Base-by-base conservation (phyloP, 441 rosid species). In the Croton laevigatus region DNA sequence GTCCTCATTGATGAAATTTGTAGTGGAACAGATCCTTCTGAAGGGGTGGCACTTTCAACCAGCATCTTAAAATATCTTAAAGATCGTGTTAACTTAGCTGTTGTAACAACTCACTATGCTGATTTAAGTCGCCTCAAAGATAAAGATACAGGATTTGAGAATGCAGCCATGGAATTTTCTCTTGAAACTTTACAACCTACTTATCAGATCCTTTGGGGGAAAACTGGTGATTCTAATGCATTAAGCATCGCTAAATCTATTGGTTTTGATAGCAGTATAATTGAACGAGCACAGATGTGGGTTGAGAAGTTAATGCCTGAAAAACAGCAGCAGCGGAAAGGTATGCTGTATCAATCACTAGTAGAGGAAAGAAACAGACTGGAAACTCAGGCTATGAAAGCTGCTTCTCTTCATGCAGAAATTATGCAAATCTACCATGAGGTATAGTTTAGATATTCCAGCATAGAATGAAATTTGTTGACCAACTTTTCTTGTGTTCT, bases 21-120 rank as follows among this genome's bases (percentile, higher is more conserved):
- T 59, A 81, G 97, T 54, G 99, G 99, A 76, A 94, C 97, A 73
- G 99, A 94, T 87, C 99, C 99, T 70, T 81, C 94, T 16, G 97
- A 94, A 84, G 98, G 99, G 17, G 93, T 89, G 73, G 96, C 96
- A 46, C 93, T 94, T 66, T 82, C 98, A 42, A 75, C 96, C 8
- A 82, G 97, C 81, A 89, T 90, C 74, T 86, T 94, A 82, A 81
- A 84, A 59, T 84, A 87, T 84, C 83, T 94, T 51, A 82, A 77
- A 77, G 78, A 78, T 54, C 79, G 75, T 55, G 87, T 90, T 66
- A 78, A 83, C 54, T 78, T 94, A 80, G 87, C 93, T 71, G 76
- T 94, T 79, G 90, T 90, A 53, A 92, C 99, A 12, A 92, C 96
- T 49, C 98, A 92, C 83, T 94, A 90, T 59, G 90, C 87, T 65